These are phyloP conservation scores for Aspergillus carlsbadensis DNA, from an alignment of 495 filamentous ascomycete species.

Conservation along the genomic window DNA sequence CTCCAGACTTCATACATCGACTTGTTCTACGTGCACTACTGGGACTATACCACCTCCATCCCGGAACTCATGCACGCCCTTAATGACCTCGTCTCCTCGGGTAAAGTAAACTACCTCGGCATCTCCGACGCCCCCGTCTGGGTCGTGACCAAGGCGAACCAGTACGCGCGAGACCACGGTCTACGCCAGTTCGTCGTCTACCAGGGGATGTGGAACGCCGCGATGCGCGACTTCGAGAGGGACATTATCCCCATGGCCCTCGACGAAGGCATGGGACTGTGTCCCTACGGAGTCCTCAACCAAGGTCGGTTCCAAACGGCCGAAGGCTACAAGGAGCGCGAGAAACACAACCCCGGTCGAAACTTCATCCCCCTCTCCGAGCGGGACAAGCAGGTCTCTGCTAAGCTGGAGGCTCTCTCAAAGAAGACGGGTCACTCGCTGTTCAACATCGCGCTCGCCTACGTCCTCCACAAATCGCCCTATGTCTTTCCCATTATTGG, in stretches of 20 bases:
- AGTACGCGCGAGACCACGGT: slow-evolving; percentile 63
- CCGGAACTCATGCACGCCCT: slow-evolving; percentile 70
- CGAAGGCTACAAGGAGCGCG: slow-evolving; percentile 22
- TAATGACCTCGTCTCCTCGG: slow-evolving; percentile 54
- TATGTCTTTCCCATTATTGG: slow-evolving; percentile 76
- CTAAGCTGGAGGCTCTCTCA: slow-evolving; percentile 58
- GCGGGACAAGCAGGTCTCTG: slow-evolving; percentile 52
- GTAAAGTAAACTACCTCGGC: slow-evolving; percentile 72
- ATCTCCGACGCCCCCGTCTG: slow-evolving; percentile 70
- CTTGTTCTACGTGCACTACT: slow-evolving; percentile 60
- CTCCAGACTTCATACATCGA: slow-evolving; percentile 55
- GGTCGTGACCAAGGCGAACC: slow-evolving; percentile 65
- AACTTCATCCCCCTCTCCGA: slow-evolving; percentile 28
- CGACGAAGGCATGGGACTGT: slow-evolving; percentile 68
- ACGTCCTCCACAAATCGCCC: slow-evolving; percentile 53
- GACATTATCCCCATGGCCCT: slow-evolving; percentile 68
- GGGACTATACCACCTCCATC: slow-evolving; percentile 63
- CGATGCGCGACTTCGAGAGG: slow-evolving; percentile 63
- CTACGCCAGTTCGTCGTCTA: slow-evolving; percentile 65
- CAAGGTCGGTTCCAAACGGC: slow-evolving; percentile 60
- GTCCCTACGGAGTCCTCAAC: slow-evolving; percentile 63
- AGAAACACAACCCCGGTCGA: slow-evolving; percentile 31
- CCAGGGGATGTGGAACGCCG: slow-evolving; percentile 63
- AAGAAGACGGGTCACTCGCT: slow-evolving; percentile 47
- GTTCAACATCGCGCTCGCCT: slow-evolving; percentile 51